A percentile compares a stretch with the other conserved stretches of the same genome.
phyloP scores from a whole-genome alignment of 345 rosid species.

The Zanthoxylum bungeanum region DNA sequence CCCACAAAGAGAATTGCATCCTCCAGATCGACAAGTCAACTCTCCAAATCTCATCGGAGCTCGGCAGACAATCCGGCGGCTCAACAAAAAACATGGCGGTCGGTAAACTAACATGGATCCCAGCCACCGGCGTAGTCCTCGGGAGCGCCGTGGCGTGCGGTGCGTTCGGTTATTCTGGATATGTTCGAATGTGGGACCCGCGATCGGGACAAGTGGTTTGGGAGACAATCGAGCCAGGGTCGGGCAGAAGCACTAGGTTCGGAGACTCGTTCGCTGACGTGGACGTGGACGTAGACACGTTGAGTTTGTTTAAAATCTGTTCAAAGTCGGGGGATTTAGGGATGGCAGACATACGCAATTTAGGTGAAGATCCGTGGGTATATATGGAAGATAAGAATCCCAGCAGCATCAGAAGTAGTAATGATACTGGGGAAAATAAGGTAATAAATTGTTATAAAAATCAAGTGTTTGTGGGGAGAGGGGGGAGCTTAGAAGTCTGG shows the following conservation, averaged over 20 bases:
- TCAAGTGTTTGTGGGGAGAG: slow-evolving; percentile 81
- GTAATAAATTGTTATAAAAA: slow-evolving; percentile 60
- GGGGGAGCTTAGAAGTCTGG: slow-evolving; percentile 82
- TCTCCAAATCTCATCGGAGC: slow-evolving; percentile 52
- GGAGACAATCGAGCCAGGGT: slow-evolving; percentile 94
- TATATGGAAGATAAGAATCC: slow-evolving; percentile 67
- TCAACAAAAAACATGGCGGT: slow-evolving; percentile 57
- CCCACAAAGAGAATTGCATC: slow-evolving; percentile 72
- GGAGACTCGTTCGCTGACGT: slow-evolving; percentile 88
- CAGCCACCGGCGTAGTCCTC: slow-evolving; percentile 36
- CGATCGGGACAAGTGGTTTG: slow-evolving; percentile 58
- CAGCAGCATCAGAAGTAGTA: slow-evolving; percentile 25
- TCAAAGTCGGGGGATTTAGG: slow-evolving; percentile 87
- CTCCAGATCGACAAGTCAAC: slow-evolving; percentile 77
- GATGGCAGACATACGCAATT: slow-evolving; percentile 72
- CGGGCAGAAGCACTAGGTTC: slow-evolving; percentile 82
- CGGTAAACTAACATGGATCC: slow-evolving; percentile 69
- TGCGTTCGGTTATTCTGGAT: slow-evolving; percentile 85
- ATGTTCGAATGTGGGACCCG: slow-evolving; percentile 84
- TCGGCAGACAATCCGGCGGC: slow-evolving; percentile 70
- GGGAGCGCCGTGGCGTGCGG: slow-evolving; percentile 63
- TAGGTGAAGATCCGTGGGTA: slow-evolving; percentile 85
- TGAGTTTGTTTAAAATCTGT: slow-evolving; percentile 67
- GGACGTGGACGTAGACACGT: slow-evolving; percentile 54
- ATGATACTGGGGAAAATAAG: slow-evolving; percentile 23